phyloP scores from a whole-genome alignment of 2,329 filamentous ascomycete species.

The Metarhizium robertsii region DNA sequence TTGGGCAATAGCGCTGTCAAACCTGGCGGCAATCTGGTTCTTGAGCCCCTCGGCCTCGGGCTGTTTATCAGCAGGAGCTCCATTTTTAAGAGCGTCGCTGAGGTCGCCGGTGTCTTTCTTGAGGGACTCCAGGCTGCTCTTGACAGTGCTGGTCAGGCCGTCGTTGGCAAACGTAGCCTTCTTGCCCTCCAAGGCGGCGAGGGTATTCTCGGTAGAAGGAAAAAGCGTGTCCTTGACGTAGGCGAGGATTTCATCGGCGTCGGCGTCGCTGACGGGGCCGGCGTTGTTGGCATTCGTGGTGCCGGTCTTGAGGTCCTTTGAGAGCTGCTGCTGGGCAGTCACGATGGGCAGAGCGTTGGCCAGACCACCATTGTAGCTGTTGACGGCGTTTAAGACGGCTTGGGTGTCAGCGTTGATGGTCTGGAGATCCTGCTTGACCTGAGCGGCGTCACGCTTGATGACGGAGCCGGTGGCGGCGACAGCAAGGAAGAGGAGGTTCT shows the following conservation, averaged over 20 bases:
- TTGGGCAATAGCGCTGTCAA: background rate
- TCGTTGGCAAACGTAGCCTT: background rate
- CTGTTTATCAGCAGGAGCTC: background rate
- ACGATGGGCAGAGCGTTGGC: background rate
- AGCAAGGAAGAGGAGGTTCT: constrained; percentile 5
- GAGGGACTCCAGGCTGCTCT: background rate
- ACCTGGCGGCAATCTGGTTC: background rate
- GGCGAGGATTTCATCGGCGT: background rate
- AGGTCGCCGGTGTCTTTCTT: background rate
- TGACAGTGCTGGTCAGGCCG: background rate
- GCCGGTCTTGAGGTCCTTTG: background rate
- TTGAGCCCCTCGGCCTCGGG: background rate
- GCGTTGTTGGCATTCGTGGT: background rate
- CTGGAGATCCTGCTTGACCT: background rate
- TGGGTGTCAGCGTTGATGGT: background rate
- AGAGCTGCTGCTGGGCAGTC: background rate
- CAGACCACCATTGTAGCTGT: background rate
- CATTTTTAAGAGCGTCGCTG: background rate
- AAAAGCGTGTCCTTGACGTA: background rate
- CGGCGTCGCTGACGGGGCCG: background rate
- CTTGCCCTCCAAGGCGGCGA: background rate
- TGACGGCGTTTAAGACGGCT: background rate
- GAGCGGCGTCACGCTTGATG: constrained; percentile 1
- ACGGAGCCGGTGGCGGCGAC: constrained; percentile 2
- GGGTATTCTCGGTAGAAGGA: background rate